These are phyloP conservation scores for Cladorrhinum sp. DNA, from an alignment of 2,329 filamentous ascomycete genomes.

Conservation along the genomic window DNA sequence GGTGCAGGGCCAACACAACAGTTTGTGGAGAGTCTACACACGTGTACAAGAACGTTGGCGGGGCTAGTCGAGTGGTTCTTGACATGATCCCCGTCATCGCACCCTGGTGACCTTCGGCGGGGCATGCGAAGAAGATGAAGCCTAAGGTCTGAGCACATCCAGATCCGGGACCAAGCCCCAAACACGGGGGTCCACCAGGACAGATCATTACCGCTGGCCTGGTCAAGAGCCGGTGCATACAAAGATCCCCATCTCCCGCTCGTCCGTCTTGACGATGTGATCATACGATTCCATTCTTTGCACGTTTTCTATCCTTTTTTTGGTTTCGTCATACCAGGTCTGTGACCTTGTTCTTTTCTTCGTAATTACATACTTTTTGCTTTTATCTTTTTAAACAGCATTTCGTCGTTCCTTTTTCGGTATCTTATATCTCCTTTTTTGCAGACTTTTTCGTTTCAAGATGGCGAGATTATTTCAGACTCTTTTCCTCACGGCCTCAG, in stretches of 20 bases:
- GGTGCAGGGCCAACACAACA: not conserved
- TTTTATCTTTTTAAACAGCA: slow-evolving; percentile 9
- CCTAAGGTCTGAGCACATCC: slow-evolving; percentile 2
- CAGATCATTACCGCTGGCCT: slow-evolving; percentile 5
- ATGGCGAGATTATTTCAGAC: slow-evolving; percentile 21
- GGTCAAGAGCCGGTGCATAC: slow-evolving; percentile 5
- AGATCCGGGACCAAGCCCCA: slow-evolving; percentile 10
- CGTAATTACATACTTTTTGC: slow-evolving; percentile 4
- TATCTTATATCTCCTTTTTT: slow-evolving; percentile 2
- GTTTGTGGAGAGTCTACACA: not conserved
- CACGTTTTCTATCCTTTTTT: slow-evolving; percentile 9
- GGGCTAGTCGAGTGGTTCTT: not conserved
- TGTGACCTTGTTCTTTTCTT: slow-evolving; percentile 22
- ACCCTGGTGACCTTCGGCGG: not conserved
- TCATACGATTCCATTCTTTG: slow-evolving; percentile 17
- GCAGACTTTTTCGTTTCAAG: slow-evolving; percentile 4
- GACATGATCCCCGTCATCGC: not conserved
- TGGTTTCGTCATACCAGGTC: slow-evolving; percentile 16
- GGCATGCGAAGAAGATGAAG: not conserved
- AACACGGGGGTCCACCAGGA: slow-evolving; percentile 14
- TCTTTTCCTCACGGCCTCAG: slow-evolving; percentile 24
- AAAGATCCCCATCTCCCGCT: slow-evolving; percentile 17
- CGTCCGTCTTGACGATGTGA: not conserved
- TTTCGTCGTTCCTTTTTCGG: not conserved
- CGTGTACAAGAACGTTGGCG: no score